These are phyloP conservation scores for Heterobasidion annosum DNA, from an alignment of 1,284 basidiomycete genomes.

Conservation along the genomic window DNA sequence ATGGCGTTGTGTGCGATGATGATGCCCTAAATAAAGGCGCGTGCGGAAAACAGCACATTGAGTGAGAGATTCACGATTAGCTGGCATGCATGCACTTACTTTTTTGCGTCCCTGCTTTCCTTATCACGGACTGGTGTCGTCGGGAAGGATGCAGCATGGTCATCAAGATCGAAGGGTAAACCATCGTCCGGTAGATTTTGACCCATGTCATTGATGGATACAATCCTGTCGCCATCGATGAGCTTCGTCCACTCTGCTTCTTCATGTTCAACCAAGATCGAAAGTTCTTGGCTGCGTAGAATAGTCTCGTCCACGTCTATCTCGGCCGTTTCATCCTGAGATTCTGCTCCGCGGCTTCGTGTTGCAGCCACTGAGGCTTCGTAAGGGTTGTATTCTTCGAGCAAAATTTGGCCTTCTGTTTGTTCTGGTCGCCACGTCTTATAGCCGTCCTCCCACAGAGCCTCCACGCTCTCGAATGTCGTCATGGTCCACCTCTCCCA, in stretches of 20 bases:
- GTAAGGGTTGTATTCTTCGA: conserved; percentile 19
- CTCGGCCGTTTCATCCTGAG: conserved; percentile 10
- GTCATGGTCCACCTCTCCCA: conserved; percentile 74
- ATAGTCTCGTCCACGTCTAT: conserved; percentile 48
- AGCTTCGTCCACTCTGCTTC: conserved; percentile 27
- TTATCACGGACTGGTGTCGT: too few relatives aligned
- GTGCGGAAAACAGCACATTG: too few relatives aligned
- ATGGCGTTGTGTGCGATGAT: neutral
- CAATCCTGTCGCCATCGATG: conserved; percentile 17
- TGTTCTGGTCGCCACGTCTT: conserved; percentile 46
- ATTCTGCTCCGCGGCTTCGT: neutral
- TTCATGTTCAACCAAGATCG: conserved; percentile 28
- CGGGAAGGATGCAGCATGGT: neutral
- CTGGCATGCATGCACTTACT: too few relatives aligned
- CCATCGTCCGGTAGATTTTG: conserved; percentile 22
- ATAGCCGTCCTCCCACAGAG: conserved; percentile 55
- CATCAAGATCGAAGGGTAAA: conserved; percentile 9
- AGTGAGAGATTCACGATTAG: too few relatives aligned
- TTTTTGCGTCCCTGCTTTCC: too few relatives aligned
- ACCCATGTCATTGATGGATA: conserved; percentile 20
- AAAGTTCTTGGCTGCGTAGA: conserved; percentile 43
- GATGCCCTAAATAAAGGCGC: neutral
- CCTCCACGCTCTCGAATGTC: conserved; percentile 80
- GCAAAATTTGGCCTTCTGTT: neutral
- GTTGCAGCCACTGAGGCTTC: conserved; percentile 7